Percentiles rank a stretch among this genome's conserved stretches.
Evolutionary conservation across 2,329 filamentous ascomycete genomes (phyloP).

Genomic region (Thelonectria olida): DNA sequence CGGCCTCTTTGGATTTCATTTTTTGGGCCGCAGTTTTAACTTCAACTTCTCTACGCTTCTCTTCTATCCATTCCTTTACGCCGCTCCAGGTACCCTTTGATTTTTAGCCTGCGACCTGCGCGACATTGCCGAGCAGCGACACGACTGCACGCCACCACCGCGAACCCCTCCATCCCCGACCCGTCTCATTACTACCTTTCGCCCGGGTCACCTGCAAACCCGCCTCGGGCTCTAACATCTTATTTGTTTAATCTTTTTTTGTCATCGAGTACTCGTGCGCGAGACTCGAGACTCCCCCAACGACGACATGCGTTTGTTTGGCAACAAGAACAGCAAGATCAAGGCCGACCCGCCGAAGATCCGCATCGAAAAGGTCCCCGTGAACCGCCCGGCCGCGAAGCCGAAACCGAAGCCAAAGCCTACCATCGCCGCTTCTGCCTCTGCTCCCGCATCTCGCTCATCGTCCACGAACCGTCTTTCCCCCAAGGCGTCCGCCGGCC

Average conservation of each 20-base stretch:
- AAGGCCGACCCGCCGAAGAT: slow-evolving; percentile 61
- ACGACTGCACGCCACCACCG: slow-evolving; percentile 38
- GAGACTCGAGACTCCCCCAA: slow-evolving; percentile 18
- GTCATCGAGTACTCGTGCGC: slow-evolving; percentile 16
- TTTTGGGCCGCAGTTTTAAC: not conserved
- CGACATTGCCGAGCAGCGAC: slow-evolving; percentile 41
- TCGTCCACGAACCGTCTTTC: slow-evolving; percentile 50
- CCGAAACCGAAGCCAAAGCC: slow-evolving; percentile 49
- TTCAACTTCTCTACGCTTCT: slow-evolving; percentile 16
- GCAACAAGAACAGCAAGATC: slow-evolving; percentile 57
- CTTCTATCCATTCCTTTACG: slow-evolving; percentile 31
- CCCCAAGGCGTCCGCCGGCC: slow-evolving; percentile 50
- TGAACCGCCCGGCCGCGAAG: slow-evolving; percentile 50
- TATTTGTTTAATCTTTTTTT: not conserved
- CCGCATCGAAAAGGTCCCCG: slow-evolving; percentile 61
- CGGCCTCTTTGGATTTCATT: slow-evolving; percentile 13
- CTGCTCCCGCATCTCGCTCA: slow-evolving; percentile 45
- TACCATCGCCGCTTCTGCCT: slow-evolving; percentile 41
- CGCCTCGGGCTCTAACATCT: slow-evolving; percentile 14
- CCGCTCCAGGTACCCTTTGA: slow-evolving; percentile 1
- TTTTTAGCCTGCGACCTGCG: slow-evolving; percentile 29
- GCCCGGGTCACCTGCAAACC: slow-evolving; percentile 17
- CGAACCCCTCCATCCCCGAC: slow-evolving; percentile 43
- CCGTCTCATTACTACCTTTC: slow-evolving; percentile 6
- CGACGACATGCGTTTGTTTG: slow-evolving; percentile 50